Conservation (phyloP, 1,284 basidiomycete genomes). For the Puccinia polysora region DNA sequence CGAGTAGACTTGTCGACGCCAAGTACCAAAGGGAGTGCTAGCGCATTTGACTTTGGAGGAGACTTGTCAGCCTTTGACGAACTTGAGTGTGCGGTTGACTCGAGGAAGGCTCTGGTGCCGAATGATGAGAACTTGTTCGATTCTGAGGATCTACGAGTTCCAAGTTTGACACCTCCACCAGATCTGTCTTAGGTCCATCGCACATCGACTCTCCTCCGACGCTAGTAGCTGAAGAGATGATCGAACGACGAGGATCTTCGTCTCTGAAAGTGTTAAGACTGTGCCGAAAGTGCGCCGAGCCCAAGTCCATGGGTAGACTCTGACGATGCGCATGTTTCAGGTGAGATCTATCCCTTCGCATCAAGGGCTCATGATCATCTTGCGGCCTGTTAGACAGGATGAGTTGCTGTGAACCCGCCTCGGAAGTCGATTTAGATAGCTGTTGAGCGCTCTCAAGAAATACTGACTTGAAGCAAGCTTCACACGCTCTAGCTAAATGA, state of each 20-base stretch:
- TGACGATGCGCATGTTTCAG: slow-evolving; percentile 33
- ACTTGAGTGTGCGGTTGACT: slow-evolving; percentile 3
- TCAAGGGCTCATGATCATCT: slow-evolving; percentile 13
- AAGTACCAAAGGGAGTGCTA: no score
- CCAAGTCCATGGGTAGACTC: slow-evolving; percentile 35
- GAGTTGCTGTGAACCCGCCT: background rate
- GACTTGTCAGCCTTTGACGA: slow-evolving; percentile 19
- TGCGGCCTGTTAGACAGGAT: slow-evolving; percentile 18
- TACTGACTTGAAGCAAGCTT: slow-evolving; percentile 27
- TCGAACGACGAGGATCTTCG: slow-evolving; percentile 2
- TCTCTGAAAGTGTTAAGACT: slow-evolving; percentile 2
- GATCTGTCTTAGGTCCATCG: background rate
- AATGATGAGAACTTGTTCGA: background rate
- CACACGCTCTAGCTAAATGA: slow-evolving; percentile 27
- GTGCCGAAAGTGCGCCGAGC: slow-evolving; percentile 18
- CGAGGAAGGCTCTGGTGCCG: background rate
- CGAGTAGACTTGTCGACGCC: no score
- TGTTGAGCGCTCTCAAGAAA: slow-evolving; percentile 7
- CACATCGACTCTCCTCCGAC: slow-evolving; percentile 3
- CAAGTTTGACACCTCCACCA: background rate
- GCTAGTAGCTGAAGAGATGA: slow-evolving; percentile 1
- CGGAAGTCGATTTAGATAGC: background rate
- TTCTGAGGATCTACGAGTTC: background rate
- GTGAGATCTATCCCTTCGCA: slow-evolving; percentile 9
- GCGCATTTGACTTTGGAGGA: slow-evolving; percentile 6